Evolutionary conservation across 129 eudicot species (phyloP), one percentile per base, ranked within the genome.

Genomic region (Flaveria robusta): DNA sequence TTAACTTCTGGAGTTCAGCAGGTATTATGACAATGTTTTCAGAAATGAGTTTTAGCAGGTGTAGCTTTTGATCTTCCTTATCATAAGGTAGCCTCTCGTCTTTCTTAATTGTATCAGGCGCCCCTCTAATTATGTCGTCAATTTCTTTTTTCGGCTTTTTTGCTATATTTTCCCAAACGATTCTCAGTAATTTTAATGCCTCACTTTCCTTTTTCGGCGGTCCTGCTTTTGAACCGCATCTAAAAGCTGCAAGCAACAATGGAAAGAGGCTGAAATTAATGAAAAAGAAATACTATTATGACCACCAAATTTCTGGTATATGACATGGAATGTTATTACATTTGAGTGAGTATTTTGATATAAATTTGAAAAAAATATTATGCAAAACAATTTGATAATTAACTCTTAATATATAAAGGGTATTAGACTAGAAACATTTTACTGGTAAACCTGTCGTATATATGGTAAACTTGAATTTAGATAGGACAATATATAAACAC

Each of bases 1-100:
- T 16, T 56, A 42, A 10, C 58, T 42, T 77, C 8, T 77, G 81
- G 39, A 77, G 68, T 77, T 77, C 81, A n/a, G 46, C 26, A 0
- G 77, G 82, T 77, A 78, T 23, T 60, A 70, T 78, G 59, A 34
- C 65, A n/a, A 78, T 24, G 41, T 78, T 15, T 19, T 78, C 82
- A 63, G 77, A 78, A 27, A 78, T 78, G 19, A 78, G 82, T 78
- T 70, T 78, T 29, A 78, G 82, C 14, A 78, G 77, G 46, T 78
- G 77, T 8, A 78, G 65, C 4, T 29, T 37, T 78, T 78, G 82
- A 29, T 78, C 82, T 59, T 78, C 82, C 22, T 59, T 60, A 31
- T 68, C 71, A 11, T 66, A 70, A 60, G 77, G 54, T 31, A 47
- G 76, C 50, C 74, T 78, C 2, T 78, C 52, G 16, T 29, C 62